Evolutionary conservation across 306 rosid genomes (phyloP).

Genomic region (Lagenaria siceraria): DNA sequence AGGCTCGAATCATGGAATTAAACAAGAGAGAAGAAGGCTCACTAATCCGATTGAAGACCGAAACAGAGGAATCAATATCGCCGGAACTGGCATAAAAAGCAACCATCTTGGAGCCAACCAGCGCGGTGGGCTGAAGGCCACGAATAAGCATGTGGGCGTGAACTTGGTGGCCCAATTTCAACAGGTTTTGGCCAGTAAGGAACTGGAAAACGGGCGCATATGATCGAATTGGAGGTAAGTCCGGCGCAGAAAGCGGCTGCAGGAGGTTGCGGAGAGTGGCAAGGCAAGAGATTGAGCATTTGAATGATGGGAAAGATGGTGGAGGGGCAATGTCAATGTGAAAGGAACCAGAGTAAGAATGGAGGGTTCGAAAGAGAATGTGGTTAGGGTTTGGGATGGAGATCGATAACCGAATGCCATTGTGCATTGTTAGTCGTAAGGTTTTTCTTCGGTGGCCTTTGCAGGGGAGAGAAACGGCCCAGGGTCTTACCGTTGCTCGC

Average conservation of each 20-base stretch:
- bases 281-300: neutral
- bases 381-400: neutral
- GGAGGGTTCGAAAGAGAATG: neutral
- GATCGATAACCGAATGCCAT: neutral
- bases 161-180: slow-evolving; percentile 2
- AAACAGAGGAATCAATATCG: neutral
- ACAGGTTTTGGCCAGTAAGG: neutral
- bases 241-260: neutral
- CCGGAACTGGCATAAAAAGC: slow-evolving; percentile 5
- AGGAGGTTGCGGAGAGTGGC: neutral
- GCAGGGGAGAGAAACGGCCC: neutral
- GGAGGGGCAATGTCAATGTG: neutral
- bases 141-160: slow-evolving; percentile 5
- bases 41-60: neutral
- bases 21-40: neutral
- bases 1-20: slow-evolving; percentile 7
- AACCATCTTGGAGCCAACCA: slow-evolving; percentile 3
- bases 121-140: neutral
- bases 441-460: neutral
- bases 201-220: slow-evolving; percentile 6
- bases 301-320: neutral
- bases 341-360: neutral
- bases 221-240: neutral
- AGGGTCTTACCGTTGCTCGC: no score
- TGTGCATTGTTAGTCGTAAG: neutral